Conservation (phyloP, 2,329 filamentous ascomycete species). For the Chaetomium sp. region DNA sequence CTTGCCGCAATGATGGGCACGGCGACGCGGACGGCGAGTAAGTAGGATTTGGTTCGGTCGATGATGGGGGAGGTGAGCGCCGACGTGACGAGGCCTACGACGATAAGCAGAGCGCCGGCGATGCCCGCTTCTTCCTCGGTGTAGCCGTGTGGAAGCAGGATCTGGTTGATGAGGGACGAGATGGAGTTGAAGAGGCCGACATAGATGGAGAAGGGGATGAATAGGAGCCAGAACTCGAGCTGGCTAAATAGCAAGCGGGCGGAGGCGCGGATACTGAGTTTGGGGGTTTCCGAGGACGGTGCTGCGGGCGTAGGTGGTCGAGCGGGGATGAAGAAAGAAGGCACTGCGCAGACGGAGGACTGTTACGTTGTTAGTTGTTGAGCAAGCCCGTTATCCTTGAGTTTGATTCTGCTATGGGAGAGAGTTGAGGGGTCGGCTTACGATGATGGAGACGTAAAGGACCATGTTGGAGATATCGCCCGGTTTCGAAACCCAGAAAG, state of each 20-base stretch:
- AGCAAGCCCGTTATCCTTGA: conserved; percentile 7
- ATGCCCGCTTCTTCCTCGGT: conserved; percentile 80
- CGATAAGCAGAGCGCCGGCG: conserved; percentile 79
- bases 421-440: conserved; percentile 35
- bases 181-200: conserved; percentile 92
- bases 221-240: conserved; percentile 71
- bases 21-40: conserved; percentile 64
- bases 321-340: conserved; percentile 74
- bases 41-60: conserved; percentile 76
- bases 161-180: conserved; percentile 83
- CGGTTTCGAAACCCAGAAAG: conserved; percentile 61
- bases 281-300: conserved; percentile 56
- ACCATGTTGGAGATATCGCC: conserved; percentile 72
- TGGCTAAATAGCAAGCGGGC: conserved; percentile 49
- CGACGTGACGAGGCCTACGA: conserved; percentile 73
- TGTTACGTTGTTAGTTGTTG: conserved; percentile 21
- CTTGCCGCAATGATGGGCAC: conserved; percentile 66
- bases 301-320: conserved; percentile 71
- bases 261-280: conserved; percentile 46
- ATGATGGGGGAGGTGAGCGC: conserved; percentile 75
- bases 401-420: background rate
- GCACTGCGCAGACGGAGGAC: conserved; percentile 60
- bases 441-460: conserved; percentile 76
- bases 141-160: conserved; percentile 81
- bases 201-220: conserved; percentile 75